Base-by-base conservation (phyloP, 225 moss, liverwort and hornwort species). In the Antitrichia curtipendula region DNA sequence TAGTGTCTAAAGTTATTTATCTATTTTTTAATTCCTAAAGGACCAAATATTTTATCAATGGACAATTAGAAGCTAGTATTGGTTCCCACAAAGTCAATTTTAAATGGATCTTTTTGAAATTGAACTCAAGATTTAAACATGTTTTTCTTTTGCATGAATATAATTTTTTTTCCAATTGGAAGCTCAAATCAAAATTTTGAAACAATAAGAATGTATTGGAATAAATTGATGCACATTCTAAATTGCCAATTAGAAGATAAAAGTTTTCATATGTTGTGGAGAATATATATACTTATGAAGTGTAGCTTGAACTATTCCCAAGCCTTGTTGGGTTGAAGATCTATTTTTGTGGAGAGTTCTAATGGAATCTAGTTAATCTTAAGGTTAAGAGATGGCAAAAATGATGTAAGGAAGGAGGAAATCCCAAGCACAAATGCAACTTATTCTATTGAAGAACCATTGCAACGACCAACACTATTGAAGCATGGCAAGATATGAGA, bases 241-340 rank as follows among this genome's bases (percentile, higher is more conserved):
- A 28, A 6, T 6, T 17, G 6, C 10, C 28, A 72, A 73, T 2
- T 10, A 31, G 4, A 7, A 31, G 7, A 29, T 7, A 73, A 28
- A 45, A 73, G 1, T 1, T 18, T 73, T 3, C 11, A 47, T 11
- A 5, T 18, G 1, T 72, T 45, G 29, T 0, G 0, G 1, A 18
- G 11, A 45, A 29, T 45, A 72, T 2, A 0, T 17, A 45, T 16
- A 3, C 10, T 28, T 16, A 28, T 28, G 0, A 0, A 47, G 3
- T 72, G 45, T 45, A 1, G 0, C 29, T 72, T 47, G 18, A 73
- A 73, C 0, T 17, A 0, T 7, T 31, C 0, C 0, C 0, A 0
- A 74, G 20, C 12, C 20, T 74, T 74, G 49, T 47, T 31, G 18
- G 31, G 2, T 29, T 47, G 31, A 73, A 74, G 20, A 3, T 49